Base-by-base conservation (phyloP, 257 asterid genomes). In the Solanum piurae region DNA sequence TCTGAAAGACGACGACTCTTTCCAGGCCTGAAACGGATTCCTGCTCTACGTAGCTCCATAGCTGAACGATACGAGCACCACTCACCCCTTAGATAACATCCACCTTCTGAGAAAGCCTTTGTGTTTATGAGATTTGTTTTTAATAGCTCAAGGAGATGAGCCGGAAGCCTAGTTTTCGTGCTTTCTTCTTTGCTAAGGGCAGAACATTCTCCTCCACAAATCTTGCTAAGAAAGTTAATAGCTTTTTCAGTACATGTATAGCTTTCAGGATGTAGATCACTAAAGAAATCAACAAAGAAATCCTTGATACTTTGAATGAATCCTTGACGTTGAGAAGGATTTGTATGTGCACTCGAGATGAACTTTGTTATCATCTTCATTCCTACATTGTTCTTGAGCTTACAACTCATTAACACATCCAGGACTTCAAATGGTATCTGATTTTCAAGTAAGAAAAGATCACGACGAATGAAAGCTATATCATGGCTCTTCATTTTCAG, bases 391-490 rank as follows among this genome's bases (percentile, higher is more conserved):
- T 87, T 18, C 21, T 66, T 31, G 58, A 88, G 38, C 66, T 36
- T 72, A 29, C 60, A 52, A 1, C 12, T 37, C 55, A 83, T 84
- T 46, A 88, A 16, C 31, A 13, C 77, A 20, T 73, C 29, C 27
- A 88, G 85, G 33, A 84, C 69, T 84, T 66, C 10, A 29, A 88
- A 83, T 11, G 89, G 87, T 5, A 88, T 3, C 58, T 88, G 85
- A 88, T 88, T 88, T 55, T 88, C 86, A 27, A 88, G 90, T 83
- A 88, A 88, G 55, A 88, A 73, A n/a, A 88, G 77, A 86, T 88
- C 90, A 9, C 84, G 40, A n/a, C 27, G 18, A 12, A 85, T 11
- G 49, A 88, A 85, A 73, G 38, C 71, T 13, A 52, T 85, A 33
- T 88, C 68, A 14, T 74, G 46, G 34, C 75, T 18, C 88, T 84